Evolutionary conservation across 805 yeast genomes (phyloP).

Genomic region (Saccharomycopsis sp.): DNA sequence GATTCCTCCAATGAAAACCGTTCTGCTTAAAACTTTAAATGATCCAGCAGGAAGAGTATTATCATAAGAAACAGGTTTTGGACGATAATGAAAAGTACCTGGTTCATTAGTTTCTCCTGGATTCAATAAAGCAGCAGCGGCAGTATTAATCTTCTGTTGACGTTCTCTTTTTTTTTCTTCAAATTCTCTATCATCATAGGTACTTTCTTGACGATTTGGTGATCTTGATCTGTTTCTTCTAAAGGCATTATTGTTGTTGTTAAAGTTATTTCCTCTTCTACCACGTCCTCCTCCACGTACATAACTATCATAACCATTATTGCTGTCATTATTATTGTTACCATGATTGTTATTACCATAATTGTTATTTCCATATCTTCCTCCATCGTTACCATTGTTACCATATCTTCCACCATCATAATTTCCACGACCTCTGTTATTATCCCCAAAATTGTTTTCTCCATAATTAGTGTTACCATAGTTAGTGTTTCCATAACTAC

Average conservation of each 20-base stretch:
- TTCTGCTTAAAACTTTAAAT: slow-evolving; percentile 77
- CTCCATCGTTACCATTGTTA: too few relatives aligned
- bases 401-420: too few relatives aligned
- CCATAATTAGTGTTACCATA: slow-evolving; percentile 2
- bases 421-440: not conserved
- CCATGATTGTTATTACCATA: not conserved
- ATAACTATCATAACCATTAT: slow-evolving; percentile 2
- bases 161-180: slow-evolving; percentile 15
- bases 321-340: slow-evolving; percentile 8
- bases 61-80: slow-evolving; percentile 64
- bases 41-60: slow-evolving; percentile 63
- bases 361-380: too few relatives aligned
- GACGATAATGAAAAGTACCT: slow-evolving; percentile 66
- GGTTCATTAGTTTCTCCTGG: slow-evolving; percentile 58
- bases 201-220: slow-evolving; percentile 15
- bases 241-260: too few relatives aligned
- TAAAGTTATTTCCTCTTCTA: slow-evolving; percentile 13
- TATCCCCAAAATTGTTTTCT: not conserved
- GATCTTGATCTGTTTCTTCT: slow-evolving; percentile 15
- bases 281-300: slow-evolving; percentile 14
- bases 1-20: slow-evolving; percentile 90
- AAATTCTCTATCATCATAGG: slow-evolving; percentile 21
- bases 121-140: slow-evolving; percentile 24
- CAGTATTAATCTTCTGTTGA: slow-evolving; percentile 12
- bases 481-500: not conserved